Base-by-base conservation (phyloP, 2,329 filamentous ascomycete species). In the Trichoderma aggressivum region DNA sequence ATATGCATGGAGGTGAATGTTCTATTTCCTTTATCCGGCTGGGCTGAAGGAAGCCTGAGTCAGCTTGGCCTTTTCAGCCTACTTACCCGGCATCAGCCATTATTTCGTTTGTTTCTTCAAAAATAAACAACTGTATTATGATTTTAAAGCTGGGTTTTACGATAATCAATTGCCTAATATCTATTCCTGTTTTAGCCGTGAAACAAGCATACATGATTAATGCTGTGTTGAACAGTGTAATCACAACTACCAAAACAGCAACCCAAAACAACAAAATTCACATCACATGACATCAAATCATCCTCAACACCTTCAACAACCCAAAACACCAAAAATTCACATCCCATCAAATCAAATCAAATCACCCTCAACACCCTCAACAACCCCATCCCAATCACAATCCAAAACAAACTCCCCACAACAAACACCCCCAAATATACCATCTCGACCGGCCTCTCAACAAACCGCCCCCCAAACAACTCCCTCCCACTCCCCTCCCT, bases 361-460 rank as follows among this genome's bases (percentile, higher is more conserved):
- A 14, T 30, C 32, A 30, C 1, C 16, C 11, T 43, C 32, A 6
- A 36, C 28, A 32, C 1, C 3, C 18, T 24, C 50, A 56, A 12
- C 4, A 21, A 7, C 10, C 39, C 43, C 47, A 12, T 7, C 5
- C n/a, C 21, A 16, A 56, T 7, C 2, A 36, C 64, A 0, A 43
- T 1, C 55, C 47, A 58, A 12, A 69, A 28, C n/a, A 53, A 1
- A 18, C 16, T 21, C 32, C 74, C 76, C 65, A 77, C 8, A 4
- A 73, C 24, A 65, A 79, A 78, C 5, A 76, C 47, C 2, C 28
- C 34, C 53, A 79, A 71, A 34, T 75, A 78, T 55, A 79, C 74
- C 30, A 70, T 32, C 36, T 79, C 77, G 10, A 79, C 71, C 1
- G 77, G 75, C n/a, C 77, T 66, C 6, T 73, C 64, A 74, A 59